Evolutionary conservation across 2,329 filamentous ascomycete genomes (phyloP).

Genomic region (Diaporthe sp.): DNA sequence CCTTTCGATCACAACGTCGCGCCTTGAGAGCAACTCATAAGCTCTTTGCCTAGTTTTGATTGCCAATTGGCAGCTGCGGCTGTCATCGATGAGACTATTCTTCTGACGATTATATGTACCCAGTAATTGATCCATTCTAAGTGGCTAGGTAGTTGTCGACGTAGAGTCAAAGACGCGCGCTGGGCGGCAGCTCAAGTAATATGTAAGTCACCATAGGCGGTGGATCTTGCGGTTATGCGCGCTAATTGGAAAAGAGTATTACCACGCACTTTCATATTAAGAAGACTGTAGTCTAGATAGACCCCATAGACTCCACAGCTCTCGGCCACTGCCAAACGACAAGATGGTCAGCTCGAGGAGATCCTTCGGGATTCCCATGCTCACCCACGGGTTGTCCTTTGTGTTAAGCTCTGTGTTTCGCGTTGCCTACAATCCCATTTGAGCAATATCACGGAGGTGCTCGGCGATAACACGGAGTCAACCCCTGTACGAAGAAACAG

Average conservation of each 20-base stretch:
- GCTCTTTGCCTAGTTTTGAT: not conserved
- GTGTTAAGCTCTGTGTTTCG: not conserved
- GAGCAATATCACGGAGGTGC: not conserved
- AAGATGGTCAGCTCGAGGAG: slow-evolving; percentile 11
- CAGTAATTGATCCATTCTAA: too few species aligned
- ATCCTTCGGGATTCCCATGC: slow-evolving; percentile 10
- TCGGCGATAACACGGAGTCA: slow-evolving; percentile 28
- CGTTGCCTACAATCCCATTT: not conserved
- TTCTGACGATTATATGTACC: not conserved
- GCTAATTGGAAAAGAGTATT: not conserved
- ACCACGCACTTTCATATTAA: not conserved
- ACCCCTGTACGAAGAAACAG: not conserved
- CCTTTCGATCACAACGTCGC: not conserved
- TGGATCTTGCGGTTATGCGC: not conserved
- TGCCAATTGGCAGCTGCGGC: not conserved
- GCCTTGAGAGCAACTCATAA: too few species aligned
- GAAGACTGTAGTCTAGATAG: not conserved
- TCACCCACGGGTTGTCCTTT: too few species aligned
- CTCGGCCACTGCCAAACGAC: slow-evolving; percentile 2
- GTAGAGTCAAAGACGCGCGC: not conserved
- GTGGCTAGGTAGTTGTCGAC: too few species aligned
- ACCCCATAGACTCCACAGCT: not conserved
- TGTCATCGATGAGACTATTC: not conserved
- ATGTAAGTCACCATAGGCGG: not conserved
- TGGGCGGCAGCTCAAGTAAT: not conserved